Evolutionary conservation across 192 early-diverging fungal genomes (phyloP).

Genomic region (Bifiguratus adelaidae): DNA sequence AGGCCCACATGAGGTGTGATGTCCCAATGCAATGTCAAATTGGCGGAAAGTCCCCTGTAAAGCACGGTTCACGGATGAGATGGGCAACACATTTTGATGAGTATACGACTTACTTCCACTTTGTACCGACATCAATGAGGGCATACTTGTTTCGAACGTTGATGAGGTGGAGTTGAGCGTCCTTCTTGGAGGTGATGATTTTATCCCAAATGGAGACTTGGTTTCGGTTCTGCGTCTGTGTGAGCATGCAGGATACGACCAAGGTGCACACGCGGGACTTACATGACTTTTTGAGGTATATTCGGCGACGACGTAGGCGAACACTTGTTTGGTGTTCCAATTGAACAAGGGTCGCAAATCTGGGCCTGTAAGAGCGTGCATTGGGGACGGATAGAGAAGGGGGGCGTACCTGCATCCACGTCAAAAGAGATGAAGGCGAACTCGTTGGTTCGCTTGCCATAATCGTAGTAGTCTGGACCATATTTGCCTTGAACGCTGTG

Average conservation of each 20-base stretch:
- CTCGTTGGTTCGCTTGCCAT: slow-evolving; percentile 40
- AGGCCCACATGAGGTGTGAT: slow-evolving; percentile 70
- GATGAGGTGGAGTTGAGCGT: slow-evolving; percentile 43
- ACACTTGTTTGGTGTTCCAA: slow-evolving; percentile 89
- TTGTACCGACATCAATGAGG: slow-evolving; percentile 54
- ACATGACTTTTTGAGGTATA: slow-evolving; percentile 62
- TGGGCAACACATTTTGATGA: not conserved
- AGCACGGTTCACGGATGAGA: not conserved
- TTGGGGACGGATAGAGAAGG: not conserved
- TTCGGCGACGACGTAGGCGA: slow-evolving; percentile 68
- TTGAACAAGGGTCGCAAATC: slow-evolving; percentile 73
- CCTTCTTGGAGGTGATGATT: slow-evolving; percentile 58
- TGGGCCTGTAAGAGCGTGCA: slow-evolving; percentile 8
- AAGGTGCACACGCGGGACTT: slow-evolving; percentile 3
- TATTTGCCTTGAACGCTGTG: slow-evolving; percentile 32
- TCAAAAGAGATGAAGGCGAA: slow-evolving; percentile 53
- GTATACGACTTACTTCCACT: slow-evolving; percentile 43
- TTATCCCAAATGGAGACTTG: slow-evolving; percentile 78
- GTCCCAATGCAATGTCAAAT: slow-evolving; percentile 72
- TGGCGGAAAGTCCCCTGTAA: slow-evolving; percentile 48
- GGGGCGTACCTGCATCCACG: slow-evolving; percentile 57
- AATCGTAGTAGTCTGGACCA: slow-evolving; percentile 39
- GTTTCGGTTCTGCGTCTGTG: slow-evolving; percentile 38
- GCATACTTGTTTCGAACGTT: slow-evolving; percentile 57
- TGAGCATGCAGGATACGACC: not conserved